A percentile compares a stretch with the other conserved stretches of the same genome.
phyloP scores from a whole-genome alignment of 1,139 yeast species.

The Nadsonia commutata region DNA sequence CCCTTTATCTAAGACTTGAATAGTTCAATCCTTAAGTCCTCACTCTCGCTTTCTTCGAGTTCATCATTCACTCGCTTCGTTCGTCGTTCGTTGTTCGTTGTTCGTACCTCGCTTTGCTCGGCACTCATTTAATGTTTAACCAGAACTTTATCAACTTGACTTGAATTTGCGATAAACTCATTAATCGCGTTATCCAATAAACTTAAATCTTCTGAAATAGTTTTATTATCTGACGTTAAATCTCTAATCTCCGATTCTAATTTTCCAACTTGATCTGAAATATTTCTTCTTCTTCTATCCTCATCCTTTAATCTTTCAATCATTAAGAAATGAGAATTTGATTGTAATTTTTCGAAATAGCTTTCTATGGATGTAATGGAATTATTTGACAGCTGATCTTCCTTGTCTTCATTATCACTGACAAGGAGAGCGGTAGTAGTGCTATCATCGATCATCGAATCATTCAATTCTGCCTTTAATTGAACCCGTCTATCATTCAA shows the following conservation, averaged over 20 bases:
- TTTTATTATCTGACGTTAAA: neutral
- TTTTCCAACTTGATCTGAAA: neutral
- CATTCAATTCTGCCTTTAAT: neutral
- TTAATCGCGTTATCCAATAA: neutral
- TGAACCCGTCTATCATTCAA: neutral
- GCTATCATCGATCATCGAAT: neutral
- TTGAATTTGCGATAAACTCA: neutral
- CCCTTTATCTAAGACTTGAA: no score
- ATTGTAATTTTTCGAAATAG: conserved; percentile 14
- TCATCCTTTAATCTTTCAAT: conserved; percentile 22
- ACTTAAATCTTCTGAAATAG: neutral
- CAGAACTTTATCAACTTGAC: neutral
- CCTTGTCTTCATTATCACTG: neutral
- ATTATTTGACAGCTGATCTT: conserved; percentile 4
- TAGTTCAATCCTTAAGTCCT: no score
- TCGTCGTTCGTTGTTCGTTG: no score
- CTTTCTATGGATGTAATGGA: conserved; percentile 9
- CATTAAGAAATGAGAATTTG: conserved; percentile 16
- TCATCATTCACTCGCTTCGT: no score
- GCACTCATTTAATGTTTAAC: neutral
- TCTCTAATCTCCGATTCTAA: neutral
- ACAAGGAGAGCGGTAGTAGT: no score
- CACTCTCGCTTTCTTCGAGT: no score
- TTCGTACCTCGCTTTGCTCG: neutral
- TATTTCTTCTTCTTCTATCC: neutral